Base-by-base conservation (phyloP, 1,139 yeast genomes). In the Petasospora fabianii region DNA sequence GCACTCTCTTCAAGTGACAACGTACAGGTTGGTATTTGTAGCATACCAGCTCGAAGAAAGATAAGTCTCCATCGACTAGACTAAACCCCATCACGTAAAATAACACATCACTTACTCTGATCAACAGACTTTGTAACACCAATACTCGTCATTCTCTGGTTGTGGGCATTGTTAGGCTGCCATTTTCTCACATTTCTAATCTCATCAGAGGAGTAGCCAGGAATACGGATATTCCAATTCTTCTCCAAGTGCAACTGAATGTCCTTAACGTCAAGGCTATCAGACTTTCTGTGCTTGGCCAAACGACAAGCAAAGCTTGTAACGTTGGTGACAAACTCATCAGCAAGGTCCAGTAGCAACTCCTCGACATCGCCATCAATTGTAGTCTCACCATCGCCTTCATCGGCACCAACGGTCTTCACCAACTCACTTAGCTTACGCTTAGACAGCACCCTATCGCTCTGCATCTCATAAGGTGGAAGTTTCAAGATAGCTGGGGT, bases 351-450 rank as follows among this genome's bases (percentile, higher is more conserved):
- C 35, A 94, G 69, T 35, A 92, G 66, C 30, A 90, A 65, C 51
- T 90, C 97, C 60, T 92, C 97, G 13, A 90, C 97, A 61, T 92
- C 97, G 22, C 97, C 97, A 59, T 90, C 97, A 41, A 92, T 83
- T n/a, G 76, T 75, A 8, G 95, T 84, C 53, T 86, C 92, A 4
- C 95, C 88, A 53, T 86, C 94, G 21, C 92, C 90, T 60, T 84
- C 88, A 59, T 84, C 90, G 4, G 82, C 77, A 7, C 90, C 88
- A 8, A 88, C 85, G 4, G 85, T 77, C 51, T 81, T 79, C 7
- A 92, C 94, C 46, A 92, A 69, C 56, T 92, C 98, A 41, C 85
- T 74, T 46, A 92, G 69, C 58, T 92, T 92, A 38, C 98, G 71
- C 61, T 92, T 92, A 24, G 95, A 84, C 53, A 92, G 69, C 3